Evolutionary conservation across 2,329 filamentous ascomycete species (phyloP).

Genomic region (Botrytis squamosa): DNA sequence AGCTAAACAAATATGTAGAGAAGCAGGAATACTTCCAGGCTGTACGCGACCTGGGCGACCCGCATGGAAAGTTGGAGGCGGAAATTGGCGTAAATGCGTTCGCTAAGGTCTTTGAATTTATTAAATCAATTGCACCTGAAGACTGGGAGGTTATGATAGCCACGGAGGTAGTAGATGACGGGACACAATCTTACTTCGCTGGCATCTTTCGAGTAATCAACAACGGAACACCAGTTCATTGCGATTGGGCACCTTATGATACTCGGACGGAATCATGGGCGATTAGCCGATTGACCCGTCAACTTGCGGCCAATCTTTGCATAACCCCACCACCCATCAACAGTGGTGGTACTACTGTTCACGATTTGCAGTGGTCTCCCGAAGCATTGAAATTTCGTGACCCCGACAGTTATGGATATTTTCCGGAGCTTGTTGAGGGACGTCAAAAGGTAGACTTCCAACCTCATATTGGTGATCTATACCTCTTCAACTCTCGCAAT

Average conservation of each 20-base stretch:
- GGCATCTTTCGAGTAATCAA: slow-evolving; percentile 45
- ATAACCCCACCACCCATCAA: neutral
- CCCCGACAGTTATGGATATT: slow-evolving; percentile 14
- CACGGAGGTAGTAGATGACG: neutral
- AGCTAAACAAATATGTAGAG: neutral
- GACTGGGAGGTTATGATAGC: slow-evolving; percentile 18
- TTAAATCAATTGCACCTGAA: slow-evolving; percentile 8
- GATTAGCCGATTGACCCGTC: slow-evolving; percentile 17
- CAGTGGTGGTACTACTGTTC: slow-evolving; percentile 9
- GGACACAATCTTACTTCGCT: slow-evolving; percentile 7
- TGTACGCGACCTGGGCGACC: neutral
- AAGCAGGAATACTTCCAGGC: slow-evolving; percentile 16
- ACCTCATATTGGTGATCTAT: slow-evolving; percentile 6
- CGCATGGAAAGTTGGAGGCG: neutral
- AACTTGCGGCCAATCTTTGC: slow-evolving; percentile 12
- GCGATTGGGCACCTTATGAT: slow-evolving; percentile 27
- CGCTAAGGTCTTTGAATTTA: slow-evolving; percentile 10
- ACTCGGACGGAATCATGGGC: slow-evolving; percentile 24
- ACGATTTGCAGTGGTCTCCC: slow-evolving; percentile 11
- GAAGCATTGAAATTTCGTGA: slow-evolving; percentile 11
- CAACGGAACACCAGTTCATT: slow-evolving; percentile 40
- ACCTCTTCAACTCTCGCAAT: slow-evolving; percentile 16
- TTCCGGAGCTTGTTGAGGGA: slow-evolving; percentile 5
- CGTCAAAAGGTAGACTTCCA: neutral
- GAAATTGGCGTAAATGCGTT: slow-evolving; percentile 9